A percentile compares a stretch with the other conserved stretches of the same genome.
Conservation (phyloP, 179 eudicot genomes). For the Gypsophila paniculata region DNA sequence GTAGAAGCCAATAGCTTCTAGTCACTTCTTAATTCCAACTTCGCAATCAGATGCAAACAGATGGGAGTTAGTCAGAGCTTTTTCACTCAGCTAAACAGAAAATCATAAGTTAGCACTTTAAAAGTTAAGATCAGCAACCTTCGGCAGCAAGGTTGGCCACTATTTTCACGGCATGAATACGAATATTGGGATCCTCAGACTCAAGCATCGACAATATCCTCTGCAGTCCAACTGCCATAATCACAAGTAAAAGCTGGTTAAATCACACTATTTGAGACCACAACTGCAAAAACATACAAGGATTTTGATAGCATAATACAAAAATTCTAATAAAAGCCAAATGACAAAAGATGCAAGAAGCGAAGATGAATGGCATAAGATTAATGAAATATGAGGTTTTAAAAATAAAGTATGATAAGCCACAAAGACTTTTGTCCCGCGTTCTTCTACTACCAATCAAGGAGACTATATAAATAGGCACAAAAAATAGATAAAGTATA, state of each 20-base stretch:
- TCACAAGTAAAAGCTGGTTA: neutral
- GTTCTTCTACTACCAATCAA: neutral
- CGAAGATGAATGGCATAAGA: conserved; percentile 6
- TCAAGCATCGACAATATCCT: conserved; percentile 91
- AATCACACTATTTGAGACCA: neutral
- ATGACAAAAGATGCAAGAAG: conserved; percentile 4
- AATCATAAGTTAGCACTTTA: conserved; percentile 1
- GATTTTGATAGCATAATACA: neutral
- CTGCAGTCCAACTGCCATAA: conserved; percentile 76
- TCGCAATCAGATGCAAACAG: neutral
- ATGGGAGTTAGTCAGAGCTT: neutral
- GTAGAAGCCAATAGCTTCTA: neutral
- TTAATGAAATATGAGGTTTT: neutral
- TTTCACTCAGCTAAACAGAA: neutral
- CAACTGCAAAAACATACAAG: neutral
- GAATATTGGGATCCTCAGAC: conserved; percentile 81
- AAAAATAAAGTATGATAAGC: neutral
- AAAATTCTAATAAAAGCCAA: neutral
- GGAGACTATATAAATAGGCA: neutral
- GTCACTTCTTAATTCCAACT: neutral
- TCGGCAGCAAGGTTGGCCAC: conserved; percentile 99
- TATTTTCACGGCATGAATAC: conserved; percentile 97
- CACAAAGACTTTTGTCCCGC: neutral
- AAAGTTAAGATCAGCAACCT: conserved; percentile 46
- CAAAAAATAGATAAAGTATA: conserved; percentile 9